Percentiles rank a stretch among this genome's conserved stretches.
These are phyloP conservation scores for Didymella glomerata DNA, from an alignment of 2,329 filamentous ascomycete genomes.

Conservation along the genomic window DNA sequence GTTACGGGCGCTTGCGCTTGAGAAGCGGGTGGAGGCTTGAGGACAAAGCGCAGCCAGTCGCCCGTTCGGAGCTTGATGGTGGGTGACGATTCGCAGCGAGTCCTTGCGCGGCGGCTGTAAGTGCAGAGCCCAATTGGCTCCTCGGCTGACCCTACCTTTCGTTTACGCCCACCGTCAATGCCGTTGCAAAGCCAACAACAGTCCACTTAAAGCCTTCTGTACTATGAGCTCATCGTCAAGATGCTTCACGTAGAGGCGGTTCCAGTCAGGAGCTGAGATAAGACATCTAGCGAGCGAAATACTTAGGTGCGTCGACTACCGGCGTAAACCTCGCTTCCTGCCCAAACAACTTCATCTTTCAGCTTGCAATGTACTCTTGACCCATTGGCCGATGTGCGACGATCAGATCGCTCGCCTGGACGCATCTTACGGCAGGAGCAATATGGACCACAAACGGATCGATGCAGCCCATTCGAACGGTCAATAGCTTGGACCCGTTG, in stretches of 20 bases:
- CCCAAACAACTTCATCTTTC: conserved; percentile 16
- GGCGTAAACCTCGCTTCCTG: conserved; percentile 27
- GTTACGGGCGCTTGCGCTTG: conserved; percentile 50
- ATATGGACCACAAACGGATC: conserved; percentile 28
- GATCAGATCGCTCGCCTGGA: conserved; percentile 28
- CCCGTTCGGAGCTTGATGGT: conserved; percentile 40
- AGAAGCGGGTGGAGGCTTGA: conserved; percentile 45
- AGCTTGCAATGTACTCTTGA: conserved; percentile 28
- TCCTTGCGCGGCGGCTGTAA: conserved; percentile 40
- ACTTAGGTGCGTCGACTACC: conserved; percentile 18
- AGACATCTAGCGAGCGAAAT: conserved; percentile 33
- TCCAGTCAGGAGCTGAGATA: conserved; percentile 36
- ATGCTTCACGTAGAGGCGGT: conserved; percentile 31
- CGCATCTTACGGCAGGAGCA: conserved; percentile 25
- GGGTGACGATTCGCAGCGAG: conserved; percentile 48
- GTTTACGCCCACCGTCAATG: conserved; percentile 31
- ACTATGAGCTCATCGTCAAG: conserved; percentile 23
- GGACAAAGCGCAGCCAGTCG: conserved; percentile 41
- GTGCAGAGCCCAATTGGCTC: conserved; percentile 41
- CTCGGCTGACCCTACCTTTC: conserved; percentile 31
- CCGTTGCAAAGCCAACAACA: conserved; percentile 36
- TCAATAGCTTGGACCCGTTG: conserved; percentile 27
- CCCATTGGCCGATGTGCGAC: conserved; percentile 25
- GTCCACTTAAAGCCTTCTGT: conserved; percentile 26
- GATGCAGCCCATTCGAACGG: conserved; percentile 41